A percentile compares a stretch with the other conserved stretches of the same genome.
Evolutionary conservation across 1,284 basidiomycete genomes (phyloP).

Genomic region (Tylopilus sp.): DNA sequence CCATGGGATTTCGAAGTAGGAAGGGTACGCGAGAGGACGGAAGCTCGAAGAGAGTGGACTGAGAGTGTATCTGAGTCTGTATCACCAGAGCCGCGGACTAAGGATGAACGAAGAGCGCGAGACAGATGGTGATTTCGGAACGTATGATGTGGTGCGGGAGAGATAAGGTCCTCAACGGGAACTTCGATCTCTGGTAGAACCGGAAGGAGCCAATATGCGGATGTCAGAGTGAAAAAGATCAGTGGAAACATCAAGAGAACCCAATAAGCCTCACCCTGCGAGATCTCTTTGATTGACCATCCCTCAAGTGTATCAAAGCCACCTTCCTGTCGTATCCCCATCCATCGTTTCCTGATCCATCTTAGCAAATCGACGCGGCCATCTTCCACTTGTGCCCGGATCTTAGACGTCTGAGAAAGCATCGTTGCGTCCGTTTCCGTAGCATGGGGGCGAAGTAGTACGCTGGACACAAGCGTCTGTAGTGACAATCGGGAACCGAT

Average conservation of each 20-base stretch:
- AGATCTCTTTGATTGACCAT: conserved; percentile 87
- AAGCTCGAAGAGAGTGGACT: conserved; percentile 54
- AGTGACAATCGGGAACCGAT: background rate
- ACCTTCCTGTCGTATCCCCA: conserved; percentile 70
- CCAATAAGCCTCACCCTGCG: conserved; percentile 55
- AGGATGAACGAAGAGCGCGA: conserved; percentile 30
- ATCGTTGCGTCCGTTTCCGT: conserved; percentile 56
- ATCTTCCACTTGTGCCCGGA: conserved; percentile 68
- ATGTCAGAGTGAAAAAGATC: background rate
- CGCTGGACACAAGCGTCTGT: conserved; percentile 70
- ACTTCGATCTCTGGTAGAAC: conserved; percentile 68
- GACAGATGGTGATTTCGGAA: conserved; percentile 30
- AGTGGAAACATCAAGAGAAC: background rate
- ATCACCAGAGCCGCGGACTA: conserved; percentile 30
- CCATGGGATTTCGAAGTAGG: conserved; percentile 29
- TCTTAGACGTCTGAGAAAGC: conserved; percentile 59
- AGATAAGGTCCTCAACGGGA: conserved; percentile 66
- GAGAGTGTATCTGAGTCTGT: conserved; percentile 45
- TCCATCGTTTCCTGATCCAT: conserved; percentile 67
- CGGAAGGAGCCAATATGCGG: background rate
- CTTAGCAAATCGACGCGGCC: conserved; percentile 65
- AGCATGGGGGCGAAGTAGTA: conserved; percentile 67
- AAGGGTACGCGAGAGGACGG: conserved; percentile 50
- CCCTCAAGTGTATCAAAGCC: conserved; percentile 79
- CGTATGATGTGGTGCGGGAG: conserved; percentile 31